Base-by-base conservation (phyloP, 495 filamentous ascomycete species). In the Pyronema domesticum region DNA sequence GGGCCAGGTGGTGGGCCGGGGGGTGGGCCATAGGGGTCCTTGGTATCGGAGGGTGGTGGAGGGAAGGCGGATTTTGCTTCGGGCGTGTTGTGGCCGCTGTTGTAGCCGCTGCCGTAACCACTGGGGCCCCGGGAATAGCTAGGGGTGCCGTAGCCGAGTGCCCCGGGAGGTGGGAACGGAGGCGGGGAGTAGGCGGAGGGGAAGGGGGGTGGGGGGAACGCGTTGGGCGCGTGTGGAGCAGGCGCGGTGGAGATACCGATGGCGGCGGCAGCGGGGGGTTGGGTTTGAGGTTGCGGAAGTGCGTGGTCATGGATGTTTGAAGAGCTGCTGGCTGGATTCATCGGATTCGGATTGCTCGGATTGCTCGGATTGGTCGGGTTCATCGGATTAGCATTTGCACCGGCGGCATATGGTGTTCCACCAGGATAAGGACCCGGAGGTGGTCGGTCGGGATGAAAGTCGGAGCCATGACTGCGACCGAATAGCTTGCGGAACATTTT, bases 1-100 rank as follows among this genome's bases (percentile, higher is more conserved):
- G 51, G n/a, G 72, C 54, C 67, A 71, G 17, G 42, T 36, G 56
- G 37, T 7, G 54, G 55, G 13, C 23, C 13, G 33, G 23, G 15
- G 34, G 33, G 30, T 30, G 15, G 53, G 17, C 5, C 15, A 65
- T 50, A 15, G 55, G 54, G 9, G 54, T 49, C 19, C 37, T 18
- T 55, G 36, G 19, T 35, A 51, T 13, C 23, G 58, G 37, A 33
- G 61, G 55, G 13, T 59, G 62, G 23, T 58, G 63, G 11, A 51
- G 61, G 15, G 58, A 36, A 6, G 55, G 55, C 23, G 56, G 57
- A 18, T 30, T 30, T 30, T 30, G 23, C 23, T 30, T 30, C 23
- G 23, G 23, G 23, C 23, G 23, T 30, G 23, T 30, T 30, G 1
- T 30, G 23, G 23, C 23, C 23, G 23, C 23, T 30, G 23, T 30